Evolutionary conservation across 176 grass and related monocot genomes (phyloP).

Genomic region (Zea mays): Zm-B73-REFERENCE-NAM-5.0 NC_050101.1:95635001-95635500

Average conservation of each 20-base stretch:
- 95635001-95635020: background rate
- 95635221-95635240: background rate
- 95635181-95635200: too few relatives aligned
- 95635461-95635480: background rate
- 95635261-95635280: background rate
- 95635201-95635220: background rate
- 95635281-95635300: background rate
- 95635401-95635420: background rate
- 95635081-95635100: background rate
- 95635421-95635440: background rate
- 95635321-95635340: background rate
- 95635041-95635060: too few relatives aligned
- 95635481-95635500: background rate
- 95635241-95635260: background rate
- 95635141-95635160: background rate
- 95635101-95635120: background rate
- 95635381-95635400: background rate
- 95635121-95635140: slow-evolving; percentile 2
- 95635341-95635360: background rate
- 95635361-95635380: background rate
- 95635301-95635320: slow-evolving; percentile 23
- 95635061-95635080: background rate
- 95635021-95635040: too few relatives aligned
- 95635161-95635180: background rate
- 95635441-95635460: background rate